phyloP scores from a whole-genome alignment of 23 red algal genomes.

The Chondrus crispus region DNA sequence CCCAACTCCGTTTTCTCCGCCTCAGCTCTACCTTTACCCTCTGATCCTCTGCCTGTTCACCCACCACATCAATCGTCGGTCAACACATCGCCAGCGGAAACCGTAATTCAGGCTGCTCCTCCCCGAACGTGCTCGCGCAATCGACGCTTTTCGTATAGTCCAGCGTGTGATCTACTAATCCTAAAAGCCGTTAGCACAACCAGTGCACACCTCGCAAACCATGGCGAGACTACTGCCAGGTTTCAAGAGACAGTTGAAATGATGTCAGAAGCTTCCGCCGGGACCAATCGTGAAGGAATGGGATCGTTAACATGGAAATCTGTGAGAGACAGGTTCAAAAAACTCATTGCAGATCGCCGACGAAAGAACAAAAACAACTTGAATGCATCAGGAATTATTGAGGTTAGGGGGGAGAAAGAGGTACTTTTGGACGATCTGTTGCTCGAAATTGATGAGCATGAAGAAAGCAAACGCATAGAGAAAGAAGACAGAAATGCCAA shows the following conservation, averaged over 20 bases:
- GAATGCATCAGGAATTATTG: not conserved
- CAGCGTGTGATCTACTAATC: not conserved
- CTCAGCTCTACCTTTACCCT: too few relatives aligned
- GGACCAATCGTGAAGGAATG: too few relatives aligned
- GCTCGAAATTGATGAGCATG: not conserved
- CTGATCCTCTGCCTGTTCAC: too few relatives aligned
- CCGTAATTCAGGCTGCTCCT: too few relatives aligned
- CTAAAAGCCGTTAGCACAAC: not conserved
- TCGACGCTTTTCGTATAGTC: too few relatives aligned
- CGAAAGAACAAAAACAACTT: not conserved
- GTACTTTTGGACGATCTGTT: constrained; percentile 11
- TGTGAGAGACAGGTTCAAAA: constrained; percentile 17
- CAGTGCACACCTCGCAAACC: not conserved
- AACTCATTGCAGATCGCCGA: not conserved
- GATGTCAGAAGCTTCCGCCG: not conserved
- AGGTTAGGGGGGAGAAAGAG: not conserved
- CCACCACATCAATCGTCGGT: too few relatives aligned
- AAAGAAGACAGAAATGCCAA: not conserved
- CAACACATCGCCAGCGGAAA: too few relatives aligned
- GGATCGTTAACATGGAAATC: not conserved
- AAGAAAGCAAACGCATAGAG: not conserved
- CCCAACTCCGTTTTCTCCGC: too few relatives aligned
- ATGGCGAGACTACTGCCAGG: not conserved
- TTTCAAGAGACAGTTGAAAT: not conserved
- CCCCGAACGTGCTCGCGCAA: too few relatives aligned